Evolutionary conservation across 2,329 filamentous ascomycete species (phyloP).

Genomic region (Thermochaetoides dissita): DNA sequence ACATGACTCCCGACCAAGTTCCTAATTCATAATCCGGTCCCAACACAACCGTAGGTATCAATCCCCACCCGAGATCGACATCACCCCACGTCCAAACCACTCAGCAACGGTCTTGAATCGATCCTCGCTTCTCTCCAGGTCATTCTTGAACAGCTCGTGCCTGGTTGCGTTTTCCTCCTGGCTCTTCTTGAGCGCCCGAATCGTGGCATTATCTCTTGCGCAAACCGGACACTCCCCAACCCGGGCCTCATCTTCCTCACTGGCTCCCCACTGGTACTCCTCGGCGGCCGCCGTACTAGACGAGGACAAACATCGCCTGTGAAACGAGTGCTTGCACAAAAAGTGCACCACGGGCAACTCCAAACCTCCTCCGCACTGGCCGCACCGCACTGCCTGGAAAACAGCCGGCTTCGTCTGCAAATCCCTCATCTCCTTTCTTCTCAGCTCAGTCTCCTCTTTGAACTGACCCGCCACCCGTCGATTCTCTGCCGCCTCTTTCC

Average conservation of each 20-base stretch:
- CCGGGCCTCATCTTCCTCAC: slow-evolving; percentile 32
- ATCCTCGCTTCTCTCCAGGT: slow-evolving; percentile 63
- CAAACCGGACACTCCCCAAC: slow-evolving; percentile 71
- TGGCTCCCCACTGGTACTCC: slow-evolving; percentile 13
- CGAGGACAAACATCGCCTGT: slow-evolving; percentile 69
- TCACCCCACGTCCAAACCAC: slow-evolving; percentile 89
- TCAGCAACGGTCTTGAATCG: slow-evolving; percentile 83
- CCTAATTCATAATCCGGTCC: neutral
- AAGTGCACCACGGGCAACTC: slow-evolving; percentile 91
- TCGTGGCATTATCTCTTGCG: slow-evolving; percentile 69
- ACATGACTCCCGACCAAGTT: neutral
- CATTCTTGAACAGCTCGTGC: slow-evolving; percentile 79
- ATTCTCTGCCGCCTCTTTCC: slow-evolving; percentile 70
- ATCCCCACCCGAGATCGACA: slow-evolving; percentile 39
- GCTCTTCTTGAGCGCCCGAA: slow-evolving; percentile 70
- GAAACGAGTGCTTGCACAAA: slow-evolving; percentile 92
- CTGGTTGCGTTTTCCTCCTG: slow-evolving; percentile 77
- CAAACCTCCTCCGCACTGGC: slow-evolving; percentile 61
- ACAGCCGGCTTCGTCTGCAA: slow-evolving; percentile 68
- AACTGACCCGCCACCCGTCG: slow-evolving; percentile 71
- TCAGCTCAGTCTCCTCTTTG: slow-evolving; percentile 66
- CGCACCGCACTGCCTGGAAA: slow-evolving; percentile 82
- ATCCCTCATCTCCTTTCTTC: slow-evolving; percentile 64
- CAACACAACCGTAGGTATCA: neutral
- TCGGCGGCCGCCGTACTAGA: slow-evolving; percentile 21